phyloP scores from a whole-genome alignment of 2,329 filamentous ascomycete genomes.

The Penicillium sp. region DNA sequence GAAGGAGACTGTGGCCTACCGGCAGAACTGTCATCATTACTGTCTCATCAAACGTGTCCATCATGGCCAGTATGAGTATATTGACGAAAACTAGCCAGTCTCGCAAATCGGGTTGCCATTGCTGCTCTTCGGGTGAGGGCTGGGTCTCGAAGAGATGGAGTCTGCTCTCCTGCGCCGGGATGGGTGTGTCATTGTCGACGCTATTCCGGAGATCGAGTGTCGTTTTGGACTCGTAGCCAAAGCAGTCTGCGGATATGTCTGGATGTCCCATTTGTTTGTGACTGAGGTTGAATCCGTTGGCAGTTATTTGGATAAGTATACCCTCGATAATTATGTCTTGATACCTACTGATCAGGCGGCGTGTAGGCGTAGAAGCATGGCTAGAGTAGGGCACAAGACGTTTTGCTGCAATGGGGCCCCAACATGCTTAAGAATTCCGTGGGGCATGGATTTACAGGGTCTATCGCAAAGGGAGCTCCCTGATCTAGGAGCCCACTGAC shows the following conservation, averaged over 20 bases:
- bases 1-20: slow-evolving; percentile 29
- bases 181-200: slow-evolving; percentile 9
- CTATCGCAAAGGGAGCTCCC: slow-evolving; percentile 6
- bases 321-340: neutral
- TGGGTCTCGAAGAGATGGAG: slow-evolving; percentile 25
- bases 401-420: neutral
- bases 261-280: slow-evolving; percentile 20
- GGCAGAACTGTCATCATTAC: slow-evolving; percentile 51
- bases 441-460: neutral
- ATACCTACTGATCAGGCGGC: neutral
- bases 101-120: slow-evolving; percentile 43
- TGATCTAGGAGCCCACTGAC: neutral
- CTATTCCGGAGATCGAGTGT: slow-evolving; percentile 16
- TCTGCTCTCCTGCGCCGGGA: slow-evolving; percentile 21
- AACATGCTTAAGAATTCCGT: neutral
- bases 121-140: slow-evolving; percentile 11
- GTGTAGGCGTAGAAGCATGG: neutral
- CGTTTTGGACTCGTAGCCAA: slow-evolving; percentile 20
- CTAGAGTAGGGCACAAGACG: neutral
- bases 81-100: slow-evolving; percentile 47
- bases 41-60: slow-evolving; percentile 54
- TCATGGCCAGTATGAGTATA: slow-evolving; percentile 49
- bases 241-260: slow-evolving; percentile 10
- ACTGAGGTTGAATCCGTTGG: neutral
- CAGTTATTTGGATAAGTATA: neutral